Conservation (phyloP, 2,329 filamentous ascomycete genomes). For the Acrocalymma vagum region DNA sequence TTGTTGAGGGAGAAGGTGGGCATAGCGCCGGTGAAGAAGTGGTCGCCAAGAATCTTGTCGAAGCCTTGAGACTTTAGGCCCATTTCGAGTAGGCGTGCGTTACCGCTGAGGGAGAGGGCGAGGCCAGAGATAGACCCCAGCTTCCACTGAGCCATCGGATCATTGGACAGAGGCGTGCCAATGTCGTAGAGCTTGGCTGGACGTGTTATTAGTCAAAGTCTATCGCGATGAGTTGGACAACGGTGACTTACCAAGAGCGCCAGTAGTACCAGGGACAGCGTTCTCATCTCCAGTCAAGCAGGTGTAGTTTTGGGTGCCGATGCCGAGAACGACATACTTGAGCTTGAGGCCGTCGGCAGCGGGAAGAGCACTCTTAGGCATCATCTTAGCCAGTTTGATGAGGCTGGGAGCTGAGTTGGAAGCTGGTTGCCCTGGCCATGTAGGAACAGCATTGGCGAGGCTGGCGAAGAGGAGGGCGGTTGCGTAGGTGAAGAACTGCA, state of each 20-base stretch:
- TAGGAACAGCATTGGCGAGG: slow-evolving; percentile 26
- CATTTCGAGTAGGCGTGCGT: slow-evolving; percentile 27
- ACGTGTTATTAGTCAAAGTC: slow-evolving; percentile 14
- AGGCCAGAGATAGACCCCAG: slow-evolving; percentile 41
- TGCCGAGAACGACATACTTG: slow-evolving; percentile 57
- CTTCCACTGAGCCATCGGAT: slow-evolving; percentile 40
- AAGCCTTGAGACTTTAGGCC: slow-evolving; percentile 40
- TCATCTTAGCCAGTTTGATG: slow-evolving; percentile 30
- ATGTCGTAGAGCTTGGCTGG: slow-evolving; percentile 47
- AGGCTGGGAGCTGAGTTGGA: slow-evolving; percentile 27
- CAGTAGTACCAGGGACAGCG: slow-evolving; percentile 39
- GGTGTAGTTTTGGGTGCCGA: slow-evolving; percentile 64
- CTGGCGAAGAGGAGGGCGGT: slow-evolving; percentile 28
- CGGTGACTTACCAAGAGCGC: slow-evolving; percentile 37
- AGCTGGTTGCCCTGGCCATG: slow-evolving; percentile 11
- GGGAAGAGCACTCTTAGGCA: slow-evolving; percentile 41
- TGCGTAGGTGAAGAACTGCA: slow-evolving; percentile 38
- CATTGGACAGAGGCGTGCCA: slow-evolving; percentile 38
- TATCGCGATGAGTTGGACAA: not conserved
- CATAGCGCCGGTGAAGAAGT: slow-evolving; percentile 67
- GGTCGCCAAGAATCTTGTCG: slow-evolving; percentile 64
- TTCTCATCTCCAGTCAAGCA: slow-evolving; percentile 43
- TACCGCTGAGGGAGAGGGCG: slow-evolving; percentile 36
- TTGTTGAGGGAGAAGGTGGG: slow-evolving; percentile 69
- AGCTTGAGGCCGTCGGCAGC: slow-evolving; percentile 42